These are phyloP conservation scores for Tolypocladium endophyticum DNA, from an alignment of 2,329 filamentous ascomycete genomes.

Conservation along the genomic window DNA sequence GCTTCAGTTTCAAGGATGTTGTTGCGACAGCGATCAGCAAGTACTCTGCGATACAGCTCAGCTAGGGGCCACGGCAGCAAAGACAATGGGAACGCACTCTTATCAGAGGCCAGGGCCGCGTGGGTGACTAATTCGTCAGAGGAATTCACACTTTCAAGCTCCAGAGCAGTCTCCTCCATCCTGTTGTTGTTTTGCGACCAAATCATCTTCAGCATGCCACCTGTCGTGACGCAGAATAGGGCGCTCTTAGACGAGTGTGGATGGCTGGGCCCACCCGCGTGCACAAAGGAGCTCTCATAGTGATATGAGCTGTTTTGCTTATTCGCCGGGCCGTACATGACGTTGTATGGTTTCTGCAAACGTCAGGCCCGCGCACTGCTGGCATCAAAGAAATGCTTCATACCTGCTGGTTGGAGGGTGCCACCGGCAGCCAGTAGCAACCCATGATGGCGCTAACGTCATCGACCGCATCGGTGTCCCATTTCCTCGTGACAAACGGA, in stretches of 20 bases:
- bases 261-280: constrained; percentile 62
- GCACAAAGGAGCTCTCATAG: constrained; percentile 56
- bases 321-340: constrained; percentile 50
- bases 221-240: constrained; percentile 65
- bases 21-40: constrained; percentile 60
- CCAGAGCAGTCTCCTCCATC: constrained; percentile 62
- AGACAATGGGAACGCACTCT: constrained; percentile 37
- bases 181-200: constrained; percentile 65
- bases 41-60: constrained; percentile 28
- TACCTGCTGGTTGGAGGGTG: constrained; percentile 32
- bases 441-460: constrained; percentile 73
- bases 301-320: constrained; percentile 54
- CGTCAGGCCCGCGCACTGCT: neutral
- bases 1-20: constrained; percentile 58
- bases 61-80: neutral
- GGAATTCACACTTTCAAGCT: constrained; percentile 62
- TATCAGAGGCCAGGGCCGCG: constrained; percentile 64
- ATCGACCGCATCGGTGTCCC: constrained; percentile 58
- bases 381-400: neutral
- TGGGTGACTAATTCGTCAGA: constrained; percentile 72
- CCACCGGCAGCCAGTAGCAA: constrained; percentile 70
- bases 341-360: constrained; percentile 29
- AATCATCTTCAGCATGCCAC: constrained; percentile 63
- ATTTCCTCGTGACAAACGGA: constrained; percentile 50
- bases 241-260: constrained; percentile 61